Conservation (phyloP, 139 green algal species). For the Gonium pectorale region DNA sequence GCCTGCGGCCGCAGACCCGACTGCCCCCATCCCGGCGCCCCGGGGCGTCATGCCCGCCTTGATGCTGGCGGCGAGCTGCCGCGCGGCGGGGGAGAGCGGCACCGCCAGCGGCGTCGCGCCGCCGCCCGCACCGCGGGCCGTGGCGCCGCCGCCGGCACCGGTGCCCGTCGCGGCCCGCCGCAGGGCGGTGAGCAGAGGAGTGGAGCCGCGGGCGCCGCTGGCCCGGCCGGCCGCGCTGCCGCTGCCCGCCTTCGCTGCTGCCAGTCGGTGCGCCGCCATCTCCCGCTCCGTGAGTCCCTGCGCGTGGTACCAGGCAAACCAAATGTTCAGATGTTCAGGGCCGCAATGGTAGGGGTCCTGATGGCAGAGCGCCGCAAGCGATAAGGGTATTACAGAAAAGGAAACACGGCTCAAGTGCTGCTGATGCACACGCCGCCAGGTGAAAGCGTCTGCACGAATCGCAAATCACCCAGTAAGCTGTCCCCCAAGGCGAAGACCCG, state of each 20-base stretch:
- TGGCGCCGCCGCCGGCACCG: conserved; percentile 12
- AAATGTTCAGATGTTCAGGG: too few relatives aligned
- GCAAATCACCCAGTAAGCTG: too few relatives aligned
- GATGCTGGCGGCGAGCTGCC: conserved; percentile 30
- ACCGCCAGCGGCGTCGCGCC: background rate
- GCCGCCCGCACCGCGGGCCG: background rate
- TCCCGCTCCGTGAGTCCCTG: conserved; percentile 26
- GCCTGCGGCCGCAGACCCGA: background rate
- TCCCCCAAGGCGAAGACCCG: too few relatives aligned
- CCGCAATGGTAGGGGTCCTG: too few relatives aligned
- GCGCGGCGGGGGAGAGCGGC: conserved; percentile 30
- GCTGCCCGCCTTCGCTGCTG: conserved; percentile 36
- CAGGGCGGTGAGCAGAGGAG: conserved; percentile 15
- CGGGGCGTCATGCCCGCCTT: conserved; percentile 20
- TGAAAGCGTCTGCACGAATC: too few relatives aligned
- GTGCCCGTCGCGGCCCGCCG: background rate
- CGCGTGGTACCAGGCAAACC: too few relatives aligned
- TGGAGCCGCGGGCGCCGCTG: background rate
- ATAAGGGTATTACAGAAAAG: too few relatives aligned
- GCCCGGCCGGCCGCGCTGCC: background rate
- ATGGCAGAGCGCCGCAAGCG: too few relatives aligned
- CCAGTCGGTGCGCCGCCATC: conserved; percentile 33
- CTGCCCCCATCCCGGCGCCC: background rate
- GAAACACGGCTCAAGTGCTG: too few relatives aligned
- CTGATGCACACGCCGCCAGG: too few relatives aligned